These are phyloP conservation scores for Teunomyces tritomae DNA, from an alignment of 805 yeast species.

Conservation along the genomic window DNA sequence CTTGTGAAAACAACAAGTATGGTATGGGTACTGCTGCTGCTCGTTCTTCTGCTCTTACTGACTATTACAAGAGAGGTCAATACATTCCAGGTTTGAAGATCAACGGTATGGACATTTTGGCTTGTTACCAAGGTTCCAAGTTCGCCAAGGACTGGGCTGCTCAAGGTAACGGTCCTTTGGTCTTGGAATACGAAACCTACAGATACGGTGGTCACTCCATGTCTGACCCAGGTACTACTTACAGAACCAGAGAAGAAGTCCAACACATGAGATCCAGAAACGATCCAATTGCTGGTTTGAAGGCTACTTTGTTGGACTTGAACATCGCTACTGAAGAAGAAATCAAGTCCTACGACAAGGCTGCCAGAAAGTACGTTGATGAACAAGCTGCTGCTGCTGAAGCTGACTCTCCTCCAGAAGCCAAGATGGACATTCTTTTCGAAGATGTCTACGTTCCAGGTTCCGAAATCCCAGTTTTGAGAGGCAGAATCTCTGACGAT, in stretches of 20 bases:
- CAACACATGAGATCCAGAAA: conserved; percentile 98
- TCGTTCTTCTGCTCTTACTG: conserved; percentile 94
- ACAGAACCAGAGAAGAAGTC: conserved; percentile 99
- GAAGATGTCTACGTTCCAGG: conserved; percentile 97
- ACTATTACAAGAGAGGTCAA: conserved; percentile 98
- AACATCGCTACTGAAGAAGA: conserved; percentile 91
- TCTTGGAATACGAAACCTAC: conserved; percentile 95
- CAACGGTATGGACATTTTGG: conserved; percentile 97
- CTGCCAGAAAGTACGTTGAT: conserved; percentile 92
- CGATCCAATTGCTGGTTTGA: conserved; percentile 96
- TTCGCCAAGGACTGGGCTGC: conserved; percentile 96
- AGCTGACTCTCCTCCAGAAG: conserved; percentile 92
- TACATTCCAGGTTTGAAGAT: conserved; percentile 98
- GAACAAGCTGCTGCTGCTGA: conserved; percentile 94
- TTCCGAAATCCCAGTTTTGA: conserved; percentile 83
- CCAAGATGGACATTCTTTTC: conserved; percentile 88
- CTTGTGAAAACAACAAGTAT: conserved; percentile 98
- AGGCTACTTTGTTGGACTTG: conserved; percentile 78
- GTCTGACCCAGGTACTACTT: conserved; percentile 99
- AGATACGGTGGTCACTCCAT: conserved; percentile 99
- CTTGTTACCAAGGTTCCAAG: conserved; percentile 92
- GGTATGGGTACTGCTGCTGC: conserved; percentile 99
- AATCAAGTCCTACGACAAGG: conserved; percentile 91
- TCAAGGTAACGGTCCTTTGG: conserved; percentile 93
- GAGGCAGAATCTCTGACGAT: conserved; percentile 97